Evolutionary conservation across 2,329 filamentous ascomycete species (phyloP).

Genomic region (Fusarium setosum): DNA sequence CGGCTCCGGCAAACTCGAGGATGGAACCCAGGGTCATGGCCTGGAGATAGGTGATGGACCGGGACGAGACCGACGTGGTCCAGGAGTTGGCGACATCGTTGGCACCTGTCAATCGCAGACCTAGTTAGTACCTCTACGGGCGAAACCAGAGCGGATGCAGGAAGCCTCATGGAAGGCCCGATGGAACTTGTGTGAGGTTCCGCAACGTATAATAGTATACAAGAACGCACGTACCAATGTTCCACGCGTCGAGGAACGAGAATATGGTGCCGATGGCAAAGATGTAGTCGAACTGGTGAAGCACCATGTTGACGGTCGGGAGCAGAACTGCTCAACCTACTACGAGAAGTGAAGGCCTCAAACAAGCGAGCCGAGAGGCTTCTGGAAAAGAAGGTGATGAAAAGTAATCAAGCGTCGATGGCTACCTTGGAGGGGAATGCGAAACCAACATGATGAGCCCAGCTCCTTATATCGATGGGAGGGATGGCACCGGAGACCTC

Average conservation of each 20-base stretch:
- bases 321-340: slow-evolving; percentile 16
- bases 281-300: slow-evolving; percentile 70
- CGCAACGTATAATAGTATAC: too few species aligned
- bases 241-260: slow-evolving; percentile 73
- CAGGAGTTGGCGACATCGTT: slow-evolving; percentile 81
- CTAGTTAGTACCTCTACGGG: too few species aligned
- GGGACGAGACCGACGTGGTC: slow-evolving; percentile 79
- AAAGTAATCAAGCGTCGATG: slow-evolving; percentile 16
- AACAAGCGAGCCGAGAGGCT: background rate
- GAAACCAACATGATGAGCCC: background rate
- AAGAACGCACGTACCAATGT: slow-evolving; percentile 61
- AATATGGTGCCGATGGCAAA: slow-evolving; percentile 74
- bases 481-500: background rate
- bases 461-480: slow-evolving; percentile 37
- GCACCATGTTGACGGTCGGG: slow-evolving; percentile 30
- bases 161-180: background rate
- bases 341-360: too few species aligned
- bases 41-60: slow-evolving; percentile 71
- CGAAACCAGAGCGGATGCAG: too few species aligned
- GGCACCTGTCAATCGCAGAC: slow-evolving; percentile 28
- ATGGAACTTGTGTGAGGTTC: background rate
- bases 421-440: background rate
- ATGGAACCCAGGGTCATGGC: slow-evolving; percentile 68
- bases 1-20: slow-evolving; percentile 70
- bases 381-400: slow-evolving; percentile 22